These are phyloP conservation scores for Posidonia oceanica DNA, from an alignment of 116 monocot species.

Conservation along the genomic window DNA sequence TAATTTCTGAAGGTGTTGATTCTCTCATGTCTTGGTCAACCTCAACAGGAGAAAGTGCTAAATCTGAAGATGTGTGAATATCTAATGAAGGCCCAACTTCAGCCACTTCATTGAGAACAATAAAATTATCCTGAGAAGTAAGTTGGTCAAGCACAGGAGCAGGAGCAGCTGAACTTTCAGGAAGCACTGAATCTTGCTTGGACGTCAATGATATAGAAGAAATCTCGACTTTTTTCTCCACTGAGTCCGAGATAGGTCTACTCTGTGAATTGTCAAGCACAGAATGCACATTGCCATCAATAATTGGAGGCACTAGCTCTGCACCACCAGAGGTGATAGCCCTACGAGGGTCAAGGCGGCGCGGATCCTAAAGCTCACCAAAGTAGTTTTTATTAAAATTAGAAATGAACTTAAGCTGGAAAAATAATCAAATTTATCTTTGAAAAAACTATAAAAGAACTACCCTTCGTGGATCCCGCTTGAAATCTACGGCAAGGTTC, in stretches of 20 bases:
- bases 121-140: slow-evolving; percentile 18
- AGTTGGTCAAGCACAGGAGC: slow-evolving; percentile 9
- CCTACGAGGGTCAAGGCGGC: slow-evolving; percentile 94
- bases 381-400: slow-evolving; percentile 1
- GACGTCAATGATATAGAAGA: slow-evolving; percentile 8
- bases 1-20: slow-evolving; percentile 34
- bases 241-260: slow-evolving; percentile 14
- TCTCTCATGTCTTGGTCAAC: slow-evolving; percentile 25
- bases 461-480: slow-evolving; percentile 97
- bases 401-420: neutral
- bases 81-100: slow-evolving; percentile 23
- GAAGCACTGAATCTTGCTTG: slow-evolving; percentile 19
- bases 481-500: slow-evolving; percentile 36
- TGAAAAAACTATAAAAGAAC: slow-evolving; percentile 6
- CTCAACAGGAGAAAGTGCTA: slow-evolving; percentile 25
- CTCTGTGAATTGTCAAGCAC: slow-evolving; percentile 12
- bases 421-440: neutral
- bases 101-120: slow-evolving; percentile 13
- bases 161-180: slow-evolving; percentile 19
- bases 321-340: slow-evolving; percentile 15
- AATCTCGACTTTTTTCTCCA: slow-evolving; percentile 19
- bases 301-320: slow-evolving; percentile 18
- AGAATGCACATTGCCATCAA: slow-evolving; percentile 28
- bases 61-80: slow-evolving; percentile 16
- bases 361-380: slow-evolving; percentile 66